phyloP scores from a whole-genome alignment of 495 filamentous ascomycete genomes.

The Cairneyella variabilis region DNA sequence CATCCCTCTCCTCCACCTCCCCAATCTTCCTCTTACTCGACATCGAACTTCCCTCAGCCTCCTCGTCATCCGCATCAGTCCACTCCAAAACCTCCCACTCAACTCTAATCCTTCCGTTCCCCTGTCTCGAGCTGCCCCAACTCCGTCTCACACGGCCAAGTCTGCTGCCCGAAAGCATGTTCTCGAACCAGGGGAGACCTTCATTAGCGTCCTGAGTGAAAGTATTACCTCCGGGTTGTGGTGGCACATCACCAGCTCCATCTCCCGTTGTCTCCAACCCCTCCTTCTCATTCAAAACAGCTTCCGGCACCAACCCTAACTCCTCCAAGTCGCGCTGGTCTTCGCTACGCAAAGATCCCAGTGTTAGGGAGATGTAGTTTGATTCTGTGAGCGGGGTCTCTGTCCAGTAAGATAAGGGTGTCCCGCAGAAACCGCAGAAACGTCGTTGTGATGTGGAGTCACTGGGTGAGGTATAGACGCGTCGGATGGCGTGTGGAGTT shows the following conservation, averaged over 20 bases:
- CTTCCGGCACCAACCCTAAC: constrained; percentile 56
- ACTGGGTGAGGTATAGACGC: constrained; percentile 60
- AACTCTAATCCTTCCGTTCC: constrained; percentile 56
- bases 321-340: constrained; percentile 68
- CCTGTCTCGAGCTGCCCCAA: constrained; percentile 48
- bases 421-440: constrained; percentile 91
- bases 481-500: constrained; percentile 64
- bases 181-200: constrained; percentile 81
- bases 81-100: constrained; percentile 87
- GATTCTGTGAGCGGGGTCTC: constrained; percentile 64
- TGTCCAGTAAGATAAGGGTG: constrained; percentile 74
- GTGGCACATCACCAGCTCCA: not conserved
- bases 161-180: constrained; percentile 68
- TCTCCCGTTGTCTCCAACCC: constrained; percentile 32
- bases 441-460: constrained; percentile 60
- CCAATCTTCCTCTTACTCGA: constrained; percentile 51
- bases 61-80: constrained; percentile 56
- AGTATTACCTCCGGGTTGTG: constrained; percentile 1
- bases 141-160: constrained; percentile 62
- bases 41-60: constrained; percentile 41
- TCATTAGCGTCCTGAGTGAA: constrained; percentile 24
- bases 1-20: constrained; percentile 31
- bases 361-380: constrained; percentile 68
- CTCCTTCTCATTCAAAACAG: constrained; percentile 33
- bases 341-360: constrained; percentile 63